Conservation (phyloP, 1,284 basidiomycete genomes). For the Ustilago cynodontis region DNA sequence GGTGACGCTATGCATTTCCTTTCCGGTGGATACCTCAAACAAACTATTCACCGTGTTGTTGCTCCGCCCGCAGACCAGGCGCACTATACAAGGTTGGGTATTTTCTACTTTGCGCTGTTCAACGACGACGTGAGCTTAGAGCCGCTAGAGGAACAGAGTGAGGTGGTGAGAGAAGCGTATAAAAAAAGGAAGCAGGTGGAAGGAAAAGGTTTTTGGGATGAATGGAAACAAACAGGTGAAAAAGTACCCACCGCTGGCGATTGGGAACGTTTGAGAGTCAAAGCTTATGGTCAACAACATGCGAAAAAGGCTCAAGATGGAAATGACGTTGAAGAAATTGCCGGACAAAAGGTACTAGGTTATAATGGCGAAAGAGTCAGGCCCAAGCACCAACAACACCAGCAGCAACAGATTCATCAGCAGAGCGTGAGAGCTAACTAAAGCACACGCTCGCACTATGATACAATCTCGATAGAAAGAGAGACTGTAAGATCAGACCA, state of each 20-base stretch:
- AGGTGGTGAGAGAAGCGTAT: constrained; percentile 62
- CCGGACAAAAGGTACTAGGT: constrained; percentile 56
- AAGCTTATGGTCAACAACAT: constrained; percentile 64
- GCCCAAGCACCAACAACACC: constrained; percentile 11
- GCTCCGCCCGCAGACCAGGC: constrained; percentile 71
- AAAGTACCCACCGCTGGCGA: constrained; percentile 63
- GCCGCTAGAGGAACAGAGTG: constrained; percentile 64
- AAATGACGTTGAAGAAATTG: constrained; percentile 65
- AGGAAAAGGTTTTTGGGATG: constrained; percentile 58
- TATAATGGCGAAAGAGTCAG: constrained; percentile 56
- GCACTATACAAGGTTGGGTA: constrained; percentile 69
- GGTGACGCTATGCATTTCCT: constrained; percentile 68
- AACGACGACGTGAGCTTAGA: constrained; percentile 69
- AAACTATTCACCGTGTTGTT: constrained; percentile 71
- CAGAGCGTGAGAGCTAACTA: constrained; percentile 26
- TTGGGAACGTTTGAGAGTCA: constrained; percentile 66
- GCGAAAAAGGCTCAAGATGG: constrained; percentile 65
- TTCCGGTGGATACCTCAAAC: constrained; percentile 67
- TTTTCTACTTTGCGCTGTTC: constrained; percentile 71
- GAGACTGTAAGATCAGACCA: no score
- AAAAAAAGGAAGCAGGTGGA: constrained; percentile 7
- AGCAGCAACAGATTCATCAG: constrained; percentile 7
- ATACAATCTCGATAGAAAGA: not conserved
- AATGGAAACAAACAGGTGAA: constrained; percentile 37
- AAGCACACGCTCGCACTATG: no score